A percentile compares a stretch with the other conserved stretches of the same genome.
Conservation (phyloP, 352 stramenopile genomes). For the Globisporangium echinulatum region DNA sequence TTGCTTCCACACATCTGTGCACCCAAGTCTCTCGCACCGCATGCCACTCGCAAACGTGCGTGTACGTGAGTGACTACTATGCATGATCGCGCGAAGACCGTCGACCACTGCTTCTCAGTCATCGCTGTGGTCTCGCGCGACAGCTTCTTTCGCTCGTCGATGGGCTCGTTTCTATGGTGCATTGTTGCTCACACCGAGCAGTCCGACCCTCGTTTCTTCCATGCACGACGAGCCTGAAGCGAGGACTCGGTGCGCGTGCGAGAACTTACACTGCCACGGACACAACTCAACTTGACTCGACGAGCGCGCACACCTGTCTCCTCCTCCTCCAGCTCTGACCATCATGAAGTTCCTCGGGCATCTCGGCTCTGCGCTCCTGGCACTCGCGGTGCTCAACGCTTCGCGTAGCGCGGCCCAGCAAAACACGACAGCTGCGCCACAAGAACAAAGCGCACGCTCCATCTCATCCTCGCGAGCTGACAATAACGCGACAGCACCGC, state of each 20-base stretch:
- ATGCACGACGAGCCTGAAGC: no score
- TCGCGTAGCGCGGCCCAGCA: conserved; percentile 6
- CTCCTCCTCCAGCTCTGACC: not conserved
- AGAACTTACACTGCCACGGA: not conserved
- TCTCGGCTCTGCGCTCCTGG: not conserved
- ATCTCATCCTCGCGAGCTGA: not conserved
- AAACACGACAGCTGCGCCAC: not conserved
- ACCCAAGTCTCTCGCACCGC: not conserved
- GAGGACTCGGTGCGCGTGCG: no score
- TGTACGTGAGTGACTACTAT: not conserved
- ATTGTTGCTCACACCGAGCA: not conserved
- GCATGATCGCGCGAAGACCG: not conserved
- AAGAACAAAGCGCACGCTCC: not conserved
- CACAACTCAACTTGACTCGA: conserved; percentile 3
- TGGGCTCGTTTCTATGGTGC: not conserved
- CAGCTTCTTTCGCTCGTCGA: not conserved
- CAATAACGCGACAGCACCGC: not conserved
- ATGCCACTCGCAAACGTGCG: no score
- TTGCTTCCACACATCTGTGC: no score
- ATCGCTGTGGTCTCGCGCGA: not conserved
- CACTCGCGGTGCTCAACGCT: not conserved
- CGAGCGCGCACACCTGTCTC: not conserved
- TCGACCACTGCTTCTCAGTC: not conserved
- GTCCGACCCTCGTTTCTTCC: no score
- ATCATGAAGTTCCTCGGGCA: conserved; percentile 9